Conservation (phyloP, 768 basidiomycete species). For the Phanerochaete carnosa region DNA sequence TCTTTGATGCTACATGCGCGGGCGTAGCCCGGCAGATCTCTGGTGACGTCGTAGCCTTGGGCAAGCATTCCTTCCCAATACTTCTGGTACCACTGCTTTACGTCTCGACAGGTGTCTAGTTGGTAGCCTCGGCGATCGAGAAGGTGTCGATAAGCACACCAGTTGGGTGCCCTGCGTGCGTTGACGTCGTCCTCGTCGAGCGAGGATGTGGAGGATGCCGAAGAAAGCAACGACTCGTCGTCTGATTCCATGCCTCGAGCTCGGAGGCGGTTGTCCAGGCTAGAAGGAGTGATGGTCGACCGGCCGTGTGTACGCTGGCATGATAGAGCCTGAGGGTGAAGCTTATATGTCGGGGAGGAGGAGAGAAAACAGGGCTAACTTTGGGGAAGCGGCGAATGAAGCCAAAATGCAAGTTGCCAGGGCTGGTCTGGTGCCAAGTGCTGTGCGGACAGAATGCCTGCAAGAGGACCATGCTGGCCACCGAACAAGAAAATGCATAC, state of each 20-base stretch:
- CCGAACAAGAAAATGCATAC: constrained; percentile 10
- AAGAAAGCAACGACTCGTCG: constrained; percentile 24
- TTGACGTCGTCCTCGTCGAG: constrained; percentile 55
- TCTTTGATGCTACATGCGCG: constrained; percentile 33
- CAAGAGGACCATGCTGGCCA: constrained; percentile 11
- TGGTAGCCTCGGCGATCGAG: constrained; percentile 52
- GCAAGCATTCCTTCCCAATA: constrained; percentile 25
- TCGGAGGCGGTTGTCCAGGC: constrained; percentile 5
- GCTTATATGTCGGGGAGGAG: constrained; percentile 11
- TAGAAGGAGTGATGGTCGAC: neutral
- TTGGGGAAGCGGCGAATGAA: constrained; percentile 10
- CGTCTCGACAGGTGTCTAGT: constrained; percentile 69
- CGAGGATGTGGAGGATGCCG: constrained; percentile 45
- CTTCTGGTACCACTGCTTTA: constrained; percentile 51
- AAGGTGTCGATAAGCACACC: constrained; percentile 51
- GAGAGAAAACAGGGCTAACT: constrained; percentile 8
- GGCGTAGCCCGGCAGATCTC: constrained; percentile 31
- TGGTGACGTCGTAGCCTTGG: constrained; percentile 13
- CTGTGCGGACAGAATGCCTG: constrained; percentile 11
- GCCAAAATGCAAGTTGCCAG: neutral
- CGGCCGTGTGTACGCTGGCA: constrained; percentile 3
- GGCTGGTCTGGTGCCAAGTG: neutral
- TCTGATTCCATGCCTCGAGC: constrained; percentile 12
- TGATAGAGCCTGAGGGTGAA: constrained; percentile 12
- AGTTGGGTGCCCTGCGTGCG: constrained; percentile 54